Base-by-base conservation (phyloP, 495 filamentous ascomycete genomes). In the Penicilliopsis zonata region DNA sequence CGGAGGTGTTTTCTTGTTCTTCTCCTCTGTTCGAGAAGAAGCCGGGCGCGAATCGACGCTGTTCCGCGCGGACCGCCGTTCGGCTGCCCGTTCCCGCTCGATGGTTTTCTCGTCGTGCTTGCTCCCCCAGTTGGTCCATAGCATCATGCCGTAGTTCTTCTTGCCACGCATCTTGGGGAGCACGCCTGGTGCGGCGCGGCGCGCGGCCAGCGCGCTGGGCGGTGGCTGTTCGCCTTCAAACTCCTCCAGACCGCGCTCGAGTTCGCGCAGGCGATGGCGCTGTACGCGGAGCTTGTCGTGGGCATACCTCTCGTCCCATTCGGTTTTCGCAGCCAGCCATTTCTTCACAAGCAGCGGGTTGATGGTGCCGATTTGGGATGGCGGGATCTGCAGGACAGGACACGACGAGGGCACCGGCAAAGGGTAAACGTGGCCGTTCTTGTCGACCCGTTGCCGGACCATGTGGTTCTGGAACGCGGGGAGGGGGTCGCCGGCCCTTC, bases 91-190 rank as follows among this genome's bases (percentile, higher is more conserved):
- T 39, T 76, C 72, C 26, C 56, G 53, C 16, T 61, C 46, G 7
- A 90, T 63, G 8, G 77, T 79, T 26, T 65, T 69, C 57, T 86
- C 69, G 48, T 94, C 87, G 40, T 94, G 86, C 46, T 78, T 90
- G 40, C 78, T 84, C 8, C 82, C 87, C 80, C 86, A 86, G 8
- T 74, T 57, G 27, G 72, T 78, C 87, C 87, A 95, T 18, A 94
- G 53, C 19, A 74, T 72, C 55, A 94, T 64, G 3, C 84, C 86
- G 49, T 77, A 74, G 42, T 80, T 80, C 55, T 68, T 74, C 26
- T 55, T 52, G 5, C 37, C 39, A 9, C 38, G 44, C 30, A 50
- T 69, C 42, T 70, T 71, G 35, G 70, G 75, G 24, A 70, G 41
- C 22, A 69, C 61, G 5, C 59, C 65, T 13, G 63, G 65, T 18